Percentiles rank a stretch among this genome's conserved stretches.
Conservation (phyloP, 257 asterid genomes). For the Cordia subcordata region DNA sequence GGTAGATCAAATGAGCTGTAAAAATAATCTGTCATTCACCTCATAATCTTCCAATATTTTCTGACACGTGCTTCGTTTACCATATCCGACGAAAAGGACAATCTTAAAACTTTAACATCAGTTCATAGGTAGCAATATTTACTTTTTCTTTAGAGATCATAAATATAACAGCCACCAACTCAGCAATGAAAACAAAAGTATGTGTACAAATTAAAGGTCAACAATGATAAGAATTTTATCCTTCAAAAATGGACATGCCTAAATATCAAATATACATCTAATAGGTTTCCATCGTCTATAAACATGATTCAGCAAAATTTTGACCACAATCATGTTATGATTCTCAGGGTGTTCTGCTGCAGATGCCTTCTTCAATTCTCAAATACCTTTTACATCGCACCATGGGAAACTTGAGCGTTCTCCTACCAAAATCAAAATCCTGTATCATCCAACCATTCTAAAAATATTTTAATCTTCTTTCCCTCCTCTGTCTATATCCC, state of each 20-base stretch:
- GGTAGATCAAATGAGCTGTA: too few relatives aligned
- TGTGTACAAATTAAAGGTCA: too few relatives aligned
- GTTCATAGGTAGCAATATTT: too few relatives aligned
- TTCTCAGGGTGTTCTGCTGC: slow-evolving; percentile 13
- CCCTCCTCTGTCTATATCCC: slow-evolving; percentile 9
- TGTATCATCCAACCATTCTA: slow-evolving; percentile 15
- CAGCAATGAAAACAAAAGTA: too few relatives aligned
- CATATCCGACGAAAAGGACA: too few relatives aligned
- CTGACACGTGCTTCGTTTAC: too few relatives aligned
- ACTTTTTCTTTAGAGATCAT: too few relatives aligned
- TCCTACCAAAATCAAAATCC: slow-evolving; percentile 23
- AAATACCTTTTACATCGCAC: slow-evolving; percentile 15
- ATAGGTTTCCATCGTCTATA: slow-evolving; percentile 18
- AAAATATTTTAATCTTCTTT: background rate
- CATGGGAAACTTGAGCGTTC: slow-evolving; percentile 13
- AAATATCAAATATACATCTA: slow-evolving; percentile 48
- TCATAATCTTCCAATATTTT: too few relatives aligned
- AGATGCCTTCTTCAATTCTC: slow-evolving; percentile 13
- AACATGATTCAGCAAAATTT: slow-evolving; percentile 23
- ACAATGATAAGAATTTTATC: too few relatives aligned
- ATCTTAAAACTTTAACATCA: too few relatives aligned
- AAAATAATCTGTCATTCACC: too few relatives aligned
- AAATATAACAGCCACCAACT: too few relatives aligned
- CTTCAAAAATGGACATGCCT: slow-evolving; percentile 18
- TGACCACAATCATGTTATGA: background rate